Percentiles rank a stretch among this genome's conserved stretches.
These are phyloP conservation scores for Podospora fimiseda DNA, from an alignment of 495 filamentous ascomycete genomes.

Conservation along the genomic window DNA sequence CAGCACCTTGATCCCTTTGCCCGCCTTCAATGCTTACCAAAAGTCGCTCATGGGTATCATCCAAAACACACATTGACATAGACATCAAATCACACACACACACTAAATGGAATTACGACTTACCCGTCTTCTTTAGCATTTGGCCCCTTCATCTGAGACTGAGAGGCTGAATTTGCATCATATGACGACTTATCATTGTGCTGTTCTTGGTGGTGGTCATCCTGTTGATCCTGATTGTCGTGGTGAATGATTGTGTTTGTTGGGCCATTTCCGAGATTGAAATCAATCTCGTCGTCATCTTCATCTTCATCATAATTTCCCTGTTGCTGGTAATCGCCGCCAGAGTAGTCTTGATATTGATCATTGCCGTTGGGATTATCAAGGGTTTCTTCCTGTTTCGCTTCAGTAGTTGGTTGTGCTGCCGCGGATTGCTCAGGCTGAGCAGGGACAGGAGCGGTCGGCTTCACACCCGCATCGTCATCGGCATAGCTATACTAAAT, in stretches of 20 bases:
- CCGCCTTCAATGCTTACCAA: too few species aligned
- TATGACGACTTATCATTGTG: conserved; percentile 21
- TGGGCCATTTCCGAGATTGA: conserved; percentile 45
- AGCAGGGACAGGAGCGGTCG: conserved; percentile 35
- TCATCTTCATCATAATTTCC: conserved; percentile 58
- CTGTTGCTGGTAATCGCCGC: conserved; percentile 42
- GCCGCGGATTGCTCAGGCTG: conserved; percentile 27
- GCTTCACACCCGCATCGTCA: conserved; percentile 53
- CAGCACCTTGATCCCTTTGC: too few species aligned
- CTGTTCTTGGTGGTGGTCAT: conserved; percentile 19
- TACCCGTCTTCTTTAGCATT: conserved; percentile 98
- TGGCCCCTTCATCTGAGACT: conserved; percentile 39
- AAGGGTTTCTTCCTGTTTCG: conserved; percentile 46
- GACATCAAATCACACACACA: conserved; percentile 14
- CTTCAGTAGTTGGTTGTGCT: conserved; percentile 23
- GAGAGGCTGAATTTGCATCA: conserved; percentile 18
- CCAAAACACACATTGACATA: background rate
- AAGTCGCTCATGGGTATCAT: conserved; percentile 11
- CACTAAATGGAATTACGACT: conserved; percentile 47
- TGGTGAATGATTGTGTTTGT: conserved; percentile 29
- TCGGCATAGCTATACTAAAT: conserved; percentile 69
- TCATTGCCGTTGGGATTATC: conserved; percentile 17
- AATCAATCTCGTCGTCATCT: conserved; percentile 59
- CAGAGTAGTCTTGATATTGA: conserved; percentile 20
- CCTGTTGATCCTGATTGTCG: conserved; percentile 30